Base-by-base conservation (phyloP, 345 rosid genomes). In the Boechera divaricarpa region DNA sequence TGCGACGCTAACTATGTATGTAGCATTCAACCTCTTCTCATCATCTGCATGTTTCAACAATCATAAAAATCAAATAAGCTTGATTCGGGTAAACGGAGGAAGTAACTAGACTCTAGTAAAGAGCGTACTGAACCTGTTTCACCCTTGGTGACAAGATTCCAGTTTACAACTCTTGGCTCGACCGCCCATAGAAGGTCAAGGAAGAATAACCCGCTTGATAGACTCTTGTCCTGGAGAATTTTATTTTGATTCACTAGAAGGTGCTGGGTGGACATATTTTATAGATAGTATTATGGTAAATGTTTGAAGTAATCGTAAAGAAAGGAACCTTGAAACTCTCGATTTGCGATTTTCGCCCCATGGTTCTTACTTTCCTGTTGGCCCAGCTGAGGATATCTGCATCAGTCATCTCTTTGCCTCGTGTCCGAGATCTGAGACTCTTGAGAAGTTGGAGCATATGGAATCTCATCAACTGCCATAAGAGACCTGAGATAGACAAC, bases 91-190 rank as follows among this genome's bases (percentile, higher is more conserved):
- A 62, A 61, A 70, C 33, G 2, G 54, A 66, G 48, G 33, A 41
- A 52, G 69, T 49, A 35, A 33, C n/a, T 11, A 11, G 39, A 24
- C 0, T 35, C 12, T 29, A 32, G 54, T 70, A 18, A 11, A 10
- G 38, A 68, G 73, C 53, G 38, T 16, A 54, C 47, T 85, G 48
- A 85, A 92, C 99, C 97, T 9, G 79, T 89, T 88, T 89, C 91
- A 44, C 98, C 99, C 88, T 87, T 95, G 67, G 99, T 90, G 73
- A 92, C 97, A 67, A 95, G 92, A 70, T 91, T 95, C 94, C 97
- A 95, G 60, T 95, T 95, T 35, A 95, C 97, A 65, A 92, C 97
- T 85, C 99, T 88, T 39, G 98, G 94, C 79, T 95, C 99, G 70
- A 91, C 94, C 2, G 93, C 85, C 73, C 94, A 89, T 8, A 95